Percentiles rank a stretch among this genome's conserved stretches.
These are phyloP conservation scores for Bryoglossum gracile DNA, from an alignment of 495 filamentous ascomycete genomes.

Conservation along the genomic window DNA sequence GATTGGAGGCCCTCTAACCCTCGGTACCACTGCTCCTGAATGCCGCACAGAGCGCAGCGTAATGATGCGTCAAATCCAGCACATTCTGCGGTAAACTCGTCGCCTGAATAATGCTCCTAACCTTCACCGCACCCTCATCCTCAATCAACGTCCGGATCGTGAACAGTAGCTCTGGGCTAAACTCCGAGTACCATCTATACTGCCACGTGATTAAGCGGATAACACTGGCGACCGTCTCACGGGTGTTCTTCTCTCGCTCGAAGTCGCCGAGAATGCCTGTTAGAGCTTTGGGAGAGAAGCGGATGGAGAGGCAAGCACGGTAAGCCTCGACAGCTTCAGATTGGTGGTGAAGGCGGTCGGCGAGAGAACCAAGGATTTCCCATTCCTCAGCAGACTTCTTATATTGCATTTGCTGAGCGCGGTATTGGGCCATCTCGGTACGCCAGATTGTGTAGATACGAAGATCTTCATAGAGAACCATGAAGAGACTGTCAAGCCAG, in stretches of 20 bases:
- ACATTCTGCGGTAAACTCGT: constrained; percentile 89
- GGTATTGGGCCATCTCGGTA: constrained; percentile 89
- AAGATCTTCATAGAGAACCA: constrained; percentile 97
- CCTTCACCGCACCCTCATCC: constrained; percentile 95
- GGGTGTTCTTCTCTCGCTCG: constrained; percentile 63
- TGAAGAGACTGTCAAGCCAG: constrained; percentile 98
- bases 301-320: constrained; percentile 67
- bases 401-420: constrained; percentile 83
- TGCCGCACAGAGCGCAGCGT: constrained; percentile 86
- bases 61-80: constrained; percentile 91
- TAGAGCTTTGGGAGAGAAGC: constrained; percentile 87
- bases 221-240: constrained; percentile 68
- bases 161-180: constrained; percentile 81
- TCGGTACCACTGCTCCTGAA: constrained; percentile 95
- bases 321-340: constrained; percentile 92
- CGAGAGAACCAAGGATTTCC: constrained; percentile 94
- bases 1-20: constrained; percentile 48
- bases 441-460: constrained; percentile 99
- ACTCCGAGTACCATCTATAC: constrained; percentile 99
- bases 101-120: constrained; percentile 92
- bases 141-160: constrained; percentile 89
- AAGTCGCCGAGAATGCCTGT: constrained; percentile 70
- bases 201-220: constrained; percentile 94
- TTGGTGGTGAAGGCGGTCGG: constrained; percentile 80
- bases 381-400: constrained; percentile 94